Evolutionary conservation across 2,329 filamentous ascomycete species (phyloP).

Genomic region (Monosporascus cannonballus): DNA sequence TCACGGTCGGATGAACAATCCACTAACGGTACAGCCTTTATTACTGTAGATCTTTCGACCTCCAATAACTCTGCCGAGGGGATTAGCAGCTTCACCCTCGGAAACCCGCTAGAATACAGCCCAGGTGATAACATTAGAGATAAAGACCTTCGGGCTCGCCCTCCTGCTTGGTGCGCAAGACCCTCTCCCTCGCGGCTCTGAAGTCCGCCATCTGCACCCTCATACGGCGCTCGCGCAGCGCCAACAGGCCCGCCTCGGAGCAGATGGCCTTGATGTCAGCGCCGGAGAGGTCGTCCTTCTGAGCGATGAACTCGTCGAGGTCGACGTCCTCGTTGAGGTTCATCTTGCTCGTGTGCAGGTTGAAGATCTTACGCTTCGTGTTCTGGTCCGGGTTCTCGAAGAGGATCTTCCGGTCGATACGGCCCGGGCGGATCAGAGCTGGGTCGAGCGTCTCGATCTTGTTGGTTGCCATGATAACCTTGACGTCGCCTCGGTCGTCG

Average conservation of each 20-base stretch:
- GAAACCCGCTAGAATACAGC: conserved; percentile 8
- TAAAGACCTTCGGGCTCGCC: conserved; percentile 98
- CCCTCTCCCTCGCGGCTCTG: conserved; percentile 82
- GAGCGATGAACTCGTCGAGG: conserved; percentile 94
- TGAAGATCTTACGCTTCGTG: conserved; percentile 97
- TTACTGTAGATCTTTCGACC: conserved; percentile 5
- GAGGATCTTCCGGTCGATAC: conserved; percentile 96
- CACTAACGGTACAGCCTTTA: background rate
- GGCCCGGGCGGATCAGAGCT: conserved; percentile 89
- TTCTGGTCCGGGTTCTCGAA: conserved; percentile 70
- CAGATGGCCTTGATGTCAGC: conserved; percentile 99
- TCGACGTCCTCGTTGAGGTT: conserved; percentile 94
- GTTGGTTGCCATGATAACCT: conserved; percentile 99
- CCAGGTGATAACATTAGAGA: conserved; percentile 57
- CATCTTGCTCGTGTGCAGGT: conserved; percentile 98
- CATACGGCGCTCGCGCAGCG: conserved; percentile 91
- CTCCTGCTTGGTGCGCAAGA: conserved; percentile 97
- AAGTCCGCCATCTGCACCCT: conserved; percentile 99
- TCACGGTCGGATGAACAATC: background rate
- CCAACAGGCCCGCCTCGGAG: conserved; percentile 92
- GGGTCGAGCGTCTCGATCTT: conserved; percentile 98
- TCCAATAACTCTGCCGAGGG: background rate
- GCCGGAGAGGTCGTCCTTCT: conserved; percentile 95
- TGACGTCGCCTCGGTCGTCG: conserved; percentile 96
- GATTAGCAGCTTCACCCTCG: background rate